Base-by-base conservation (phyloP, 2,329 filamentous ascomycete species). In the Fusarium floridanum region DNA sequence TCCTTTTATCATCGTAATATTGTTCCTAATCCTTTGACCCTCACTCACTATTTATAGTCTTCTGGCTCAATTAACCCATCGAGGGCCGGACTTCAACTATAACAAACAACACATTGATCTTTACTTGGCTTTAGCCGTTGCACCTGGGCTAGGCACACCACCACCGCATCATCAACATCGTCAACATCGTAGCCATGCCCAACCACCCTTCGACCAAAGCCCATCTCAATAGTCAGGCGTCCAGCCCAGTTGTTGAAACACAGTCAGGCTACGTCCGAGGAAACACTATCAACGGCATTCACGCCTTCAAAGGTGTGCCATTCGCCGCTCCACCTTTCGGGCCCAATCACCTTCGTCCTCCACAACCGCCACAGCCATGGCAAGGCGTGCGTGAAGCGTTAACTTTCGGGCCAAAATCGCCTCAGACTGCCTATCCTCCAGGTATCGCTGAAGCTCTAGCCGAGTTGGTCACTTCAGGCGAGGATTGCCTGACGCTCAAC, bases 401-500 rank as follows among this genome's bases (percentile, higher is more conserved):
- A 43, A n/a, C n/a, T 6, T 43, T 43, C n/a, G 39, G 39, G n/a
- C 39, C 39, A 43, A 43, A 43, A 43, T 43, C 39, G 4, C 39
- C 39, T 20, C 39, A 43, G 39, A 6, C 39, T 43, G n/a, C 39
- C n/a, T 43, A 43, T 43, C 39, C 39, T 20, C n/a, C 39, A 11
- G 39, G 39, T 20, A 20, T 43, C 39, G 6, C n/a, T 12, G 39
- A 43, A 43, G 39, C 39, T 43, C n/a, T 43, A 20, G 39, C 39
- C 6, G 39, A 43, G 39, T 43, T 43, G 39, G 39, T 43, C 39
- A 6, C 2, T 20, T 43, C 39, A 43, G 39, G 66, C 17, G 53
- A 67, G 37, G 66, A 67, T 24, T 67, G 39, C 10, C 60, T 67
- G 9, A 67, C 60, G 6, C 17, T 67, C 16, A 67, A 67, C 24